A percentile compares a stretch with the other conserved stretches of the same genome.
Conservation (phyloP, 2,329 filamentous ascomycete genomes). For the Coniosporium tulheliwenetii region DNA sequence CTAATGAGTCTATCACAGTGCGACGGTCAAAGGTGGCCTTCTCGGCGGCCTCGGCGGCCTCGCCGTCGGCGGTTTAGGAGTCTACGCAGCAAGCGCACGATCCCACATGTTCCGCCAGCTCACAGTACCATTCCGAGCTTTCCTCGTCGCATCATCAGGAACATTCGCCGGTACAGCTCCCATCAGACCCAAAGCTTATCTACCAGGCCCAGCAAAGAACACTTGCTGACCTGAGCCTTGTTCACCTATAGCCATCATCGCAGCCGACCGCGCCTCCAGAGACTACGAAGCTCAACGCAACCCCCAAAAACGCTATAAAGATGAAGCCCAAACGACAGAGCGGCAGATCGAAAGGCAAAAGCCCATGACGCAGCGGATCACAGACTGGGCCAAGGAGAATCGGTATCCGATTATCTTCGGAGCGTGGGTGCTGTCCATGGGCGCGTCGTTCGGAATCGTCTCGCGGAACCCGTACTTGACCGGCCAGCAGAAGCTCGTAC, state of each 20-base stretch:
- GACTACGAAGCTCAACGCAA: constrained; percentile 55
- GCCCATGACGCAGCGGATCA: constrained; percentile 41
- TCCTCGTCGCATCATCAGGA: constrained; percentile 66
- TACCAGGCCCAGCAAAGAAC: no score
- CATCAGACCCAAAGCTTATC: no score
- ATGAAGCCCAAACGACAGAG: constrained; percentile 41
- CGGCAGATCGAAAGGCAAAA: constrained; percentile 41
- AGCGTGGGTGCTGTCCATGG: constrained; percentile 72
- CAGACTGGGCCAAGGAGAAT: constrained; percentile 63
- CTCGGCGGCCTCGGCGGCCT: constrained; percentile 58
- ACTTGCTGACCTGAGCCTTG: no score
- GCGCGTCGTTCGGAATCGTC: constrained; percentile 56
- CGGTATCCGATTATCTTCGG: constrained; percentile 74
- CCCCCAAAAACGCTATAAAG: constrained; percentile 50
- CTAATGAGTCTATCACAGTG: constrained; percentile 21
- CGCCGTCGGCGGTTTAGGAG: constrained; percentile 48
- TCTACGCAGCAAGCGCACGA: constrained; percentile 51
- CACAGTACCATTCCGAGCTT: constrained; percentile 78
- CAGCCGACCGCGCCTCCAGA: constrained; percentile 62
- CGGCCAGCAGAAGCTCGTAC: constrained; percentile 74
- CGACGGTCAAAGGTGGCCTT: constrained; percentile 64
- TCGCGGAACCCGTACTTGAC: constrained; percentile 61
- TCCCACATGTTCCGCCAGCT: constrained; percentile 67
- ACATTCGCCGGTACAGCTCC: constrained; percentile 54
- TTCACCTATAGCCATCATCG: constrained; percentile 45